phyloP scores from a whole-genome alignment of 441 rosid species.

The Mallotus repandus region DNA sequence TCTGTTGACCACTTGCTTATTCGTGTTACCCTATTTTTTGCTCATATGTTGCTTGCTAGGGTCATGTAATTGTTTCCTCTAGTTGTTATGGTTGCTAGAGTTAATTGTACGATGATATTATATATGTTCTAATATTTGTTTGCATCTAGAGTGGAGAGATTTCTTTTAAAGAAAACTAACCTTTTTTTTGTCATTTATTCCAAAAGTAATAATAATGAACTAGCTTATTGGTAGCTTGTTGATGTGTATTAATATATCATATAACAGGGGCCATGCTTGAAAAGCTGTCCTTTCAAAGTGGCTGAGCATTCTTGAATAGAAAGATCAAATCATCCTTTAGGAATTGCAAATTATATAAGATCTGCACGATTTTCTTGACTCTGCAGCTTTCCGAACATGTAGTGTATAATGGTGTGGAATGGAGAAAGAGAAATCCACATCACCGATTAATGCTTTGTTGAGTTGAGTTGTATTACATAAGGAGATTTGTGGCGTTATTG shows the following conservation, averaged over 20 bases:
- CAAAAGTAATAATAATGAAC: background rate
- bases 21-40: constrained; percentile 2
- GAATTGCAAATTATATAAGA: background rate
- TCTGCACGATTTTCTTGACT: too few relatives aligned
- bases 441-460: too few relatives aligned
- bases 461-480: too few relatives aligned
- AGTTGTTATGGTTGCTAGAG: background rate
- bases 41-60: background rate
- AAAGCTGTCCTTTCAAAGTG: background rate
- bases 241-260: background rate
- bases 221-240: background rate
- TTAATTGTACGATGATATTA: background rate
- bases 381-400: too few relatives aligned
- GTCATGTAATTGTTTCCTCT: background rate
- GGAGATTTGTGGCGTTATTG: too few relatives aligned
- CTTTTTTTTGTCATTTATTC: background rate
- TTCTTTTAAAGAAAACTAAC: background rate
- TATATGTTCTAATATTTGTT: too few relatives aligned
- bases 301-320: too few relatives aligned
- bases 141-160: too few relatives aligned
- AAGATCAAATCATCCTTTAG: background rate
- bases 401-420: too few relatives aligned
- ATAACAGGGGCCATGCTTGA: background rate
- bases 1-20: background rate
- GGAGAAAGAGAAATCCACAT: too few relatives aligned